Evolutionary conservation across 129 eudicot species (phyloP), one percentile per base, ranked within the genome.

Genomic region (Heracleum sosnowskyi): DNA sequence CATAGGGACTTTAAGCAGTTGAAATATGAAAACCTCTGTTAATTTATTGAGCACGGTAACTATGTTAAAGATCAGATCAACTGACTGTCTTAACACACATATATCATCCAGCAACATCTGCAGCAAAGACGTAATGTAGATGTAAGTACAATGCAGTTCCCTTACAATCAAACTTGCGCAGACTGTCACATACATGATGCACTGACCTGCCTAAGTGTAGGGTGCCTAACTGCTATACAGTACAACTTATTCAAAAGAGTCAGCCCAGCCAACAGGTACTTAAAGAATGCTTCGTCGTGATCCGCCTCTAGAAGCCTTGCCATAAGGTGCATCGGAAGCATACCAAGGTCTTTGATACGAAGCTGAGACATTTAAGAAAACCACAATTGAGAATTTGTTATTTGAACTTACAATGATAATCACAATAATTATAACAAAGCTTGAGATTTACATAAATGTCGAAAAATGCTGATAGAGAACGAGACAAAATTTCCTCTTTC

Each of bases 31-130:
- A 69, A 93, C 98, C 98, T 91, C 86, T 81, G 74, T 77, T 77
- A 78, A 79, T 57, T 84, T 64, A 51, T 85, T 76, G 81, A 85
- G 88, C 62, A 85, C 81, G 46, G 77, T 73, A 60, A 91, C 79
- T 78, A 77, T 78, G 87, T 83, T 88, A 78, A 88, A 88, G 62
- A 87, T 84, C 75, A 95, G 84, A 86, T 95, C 97, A 83, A 95
- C 63, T 78, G 89, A 79, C 83, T 92, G 96, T 64, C 89, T 93
- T 46, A 92, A 86, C 75, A 92, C 84, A 80, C 81, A 87, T 72
- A 88, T 64, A 81, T 95, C 97, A 78, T 95, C 99, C 12, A 92
- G 95, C 89, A 95, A 79, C 74, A 92, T 88, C 99, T 95, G 96
- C 26, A 82, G 69, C 79, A 80, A 74, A 57, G 47, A 49, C 74